Percentiles rank a stretch among this genome's conserved stretches.
Evolutionary conservation across 2,329 filamentous ascomycete genomes (phyloP).

Genomic region (Ophiosphaerella narmari): DNA sequence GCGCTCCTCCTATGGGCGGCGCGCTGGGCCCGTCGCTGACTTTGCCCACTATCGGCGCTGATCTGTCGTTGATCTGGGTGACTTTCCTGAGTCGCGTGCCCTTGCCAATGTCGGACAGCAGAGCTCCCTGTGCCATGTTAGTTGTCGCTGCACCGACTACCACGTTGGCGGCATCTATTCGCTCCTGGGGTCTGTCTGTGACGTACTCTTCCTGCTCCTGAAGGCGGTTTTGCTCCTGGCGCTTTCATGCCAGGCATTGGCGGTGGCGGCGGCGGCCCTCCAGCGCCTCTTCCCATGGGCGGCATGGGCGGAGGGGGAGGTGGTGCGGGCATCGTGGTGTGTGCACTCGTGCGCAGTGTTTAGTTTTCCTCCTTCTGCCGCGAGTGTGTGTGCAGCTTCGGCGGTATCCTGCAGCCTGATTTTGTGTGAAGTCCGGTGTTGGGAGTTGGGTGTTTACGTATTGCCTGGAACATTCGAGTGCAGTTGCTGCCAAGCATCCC

Average conservation of each 20-base stretch:
- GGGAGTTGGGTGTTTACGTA: constrained; percentile 23
- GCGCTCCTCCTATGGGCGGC: constrained; percentile 72
- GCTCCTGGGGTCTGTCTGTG: not conserved
- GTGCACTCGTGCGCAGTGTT: constrained; percentile 9
- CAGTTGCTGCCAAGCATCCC: constrained; percentile 6
- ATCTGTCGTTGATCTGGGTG: constrained; percentile 87
- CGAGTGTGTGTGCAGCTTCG: not conserved
- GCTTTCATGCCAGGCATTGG: constrained; percentile 43
- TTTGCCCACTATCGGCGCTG: constrained; percentile 72
- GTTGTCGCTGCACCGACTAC: constrained; percentile 9
- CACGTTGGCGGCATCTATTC: constrained; percentile 2
- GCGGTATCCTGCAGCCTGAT: constrained; percentile 19
- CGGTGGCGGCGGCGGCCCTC: constrained; percentile 43
- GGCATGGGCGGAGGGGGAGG: constrained; percentile 46
- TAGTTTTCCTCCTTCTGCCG: not conserved
- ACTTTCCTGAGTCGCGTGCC: constrained; percentile 79
- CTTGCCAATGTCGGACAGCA: constrained; percentile 86
- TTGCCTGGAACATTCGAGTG: constrained; percentile 14
- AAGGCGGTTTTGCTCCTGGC: constrained; percentile 34
- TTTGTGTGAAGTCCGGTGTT: constrained; percentile 13
- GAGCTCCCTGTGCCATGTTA: constrained; percentile 67
- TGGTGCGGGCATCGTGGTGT: constrained; percentile 39
- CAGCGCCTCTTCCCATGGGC: constrained; percentile 44
- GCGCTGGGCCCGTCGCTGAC: constrained; percentile 61
- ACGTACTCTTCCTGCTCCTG: constrained; percentile 44